These are phyloP conservation scores for Naganishia antarctica DNA, from an alignment of 768 basidiomycete species.

Conservation along the genomic window DNA sequence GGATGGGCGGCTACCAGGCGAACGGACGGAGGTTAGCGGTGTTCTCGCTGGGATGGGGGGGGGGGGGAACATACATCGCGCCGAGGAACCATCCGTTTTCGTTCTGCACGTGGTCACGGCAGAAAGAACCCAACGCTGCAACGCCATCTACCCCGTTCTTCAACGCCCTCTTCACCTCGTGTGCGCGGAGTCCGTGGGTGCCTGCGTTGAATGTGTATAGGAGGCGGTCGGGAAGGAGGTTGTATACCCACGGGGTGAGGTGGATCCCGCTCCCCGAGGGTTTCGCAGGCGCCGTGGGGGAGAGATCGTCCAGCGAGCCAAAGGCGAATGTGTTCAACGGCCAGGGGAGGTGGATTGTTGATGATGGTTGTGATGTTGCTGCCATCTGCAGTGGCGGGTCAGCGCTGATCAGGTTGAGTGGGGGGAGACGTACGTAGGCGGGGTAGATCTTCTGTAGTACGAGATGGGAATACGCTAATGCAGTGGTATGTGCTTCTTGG, in stretches of 20 bases:
- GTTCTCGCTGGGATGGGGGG: neutral
- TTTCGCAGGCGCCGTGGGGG: neutral
- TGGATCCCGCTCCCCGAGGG: slow-evolving; percentile 7
- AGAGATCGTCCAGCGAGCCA: slow-evolving; percentile 14
- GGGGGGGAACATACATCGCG: slow-evolving; percentile 18
- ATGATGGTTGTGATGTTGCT: slow-evolving; percentile 4
- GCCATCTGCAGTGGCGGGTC: neutral
- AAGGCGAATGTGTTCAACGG: slow-evolving; percentile 15
- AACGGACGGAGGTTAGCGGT: neutral
- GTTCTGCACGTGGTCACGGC: slow-evolving; percentile 17
- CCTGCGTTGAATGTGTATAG: slow-evolving; percentile 8
- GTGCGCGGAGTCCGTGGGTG: neutral
- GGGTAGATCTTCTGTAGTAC: slow-evolving; percentile 28
- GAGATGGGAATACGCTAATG: slow-evolving; percentile 24
- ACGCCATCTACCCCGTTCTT: slow-evolving; percentile 27
- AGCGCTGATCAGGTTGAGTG: neutral
- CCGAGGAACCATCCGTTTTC: slow-evolving; percentile 23
- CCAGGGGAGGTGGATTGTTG: slow-evolving; percentile 21
- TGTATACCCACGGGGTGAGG: slow-evolving; percentile 7
- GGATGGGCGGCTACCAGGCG: slow-evolving; percentile 17
- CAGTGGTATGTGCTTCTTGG: slow-evolving; percentile 28
- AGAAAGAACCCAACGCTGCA: slow-evolving; percentile 3
- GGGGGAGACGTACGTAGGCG: slow-evolving; percentile 21
- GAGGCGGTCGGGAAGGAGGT: slow-evolving; percentile 12
- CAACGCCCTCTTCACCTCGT: slow-evolving; percentile 13